Evolutionary conservation across 495 filamentous ascomycete species (phyloP), one percentile per base, ranked within the genome.

Genomic region (Tuber magnatum): DNA sequence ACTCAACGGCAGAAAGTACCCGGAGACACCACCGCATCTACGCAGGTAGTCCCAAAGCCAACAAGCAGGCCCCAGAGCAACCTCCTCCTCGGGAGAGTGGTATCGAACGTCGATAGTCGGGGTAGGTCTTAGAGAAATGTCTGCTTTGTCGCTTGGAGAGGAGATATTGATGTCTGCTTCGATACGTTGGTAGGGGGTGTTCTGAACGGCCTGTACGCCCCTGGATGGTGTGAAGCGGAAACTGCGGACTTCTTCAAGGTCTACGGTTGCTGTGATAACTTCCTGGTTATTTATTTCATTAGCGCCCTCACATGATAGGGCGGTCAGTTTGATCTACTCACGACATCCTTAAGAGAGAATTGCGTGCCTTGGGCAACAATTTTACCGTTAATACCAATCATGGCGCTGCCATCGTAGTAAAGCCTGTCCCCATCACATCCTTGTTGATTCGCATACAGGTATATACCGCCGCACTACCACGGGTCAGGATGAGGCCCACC

Each of bases 31-130:
- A 24, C 86, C 85, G 28, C 86, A 91, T 71, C 92, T 82, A 5
- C 92, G 85, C 1, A 96, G 87, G 75, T 96, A 97, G 79, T 97
- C 92, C 92, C 93, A 97, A 0, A 97, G 84, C 85, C 89, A 97
- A 81, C 89, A 80, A 48, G 76, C 75, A 40, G 77, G 74, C 44
- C 75, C 80, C 44, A 80, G 76, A 10, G 89, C 88, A 73, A 92
- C 91, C 77, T 92, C 91, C 78, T 92, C 89, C 78, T 91, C 89
- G 0, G 90, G 89, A 8, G 80, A 80, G 82, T 91, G 89, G 71
- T 87, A 87, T 6, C 84, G 83, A 16, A 86, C 84, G 41, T 85
- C 77, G 43, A 88, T 82, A 1, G 83, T 77, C n/a, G 83, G 79
- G 5, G 85, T 86, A 8, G 86, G 85, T 22, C 80, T 80, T 46